A percentile compares a stretch with the other conserved stretches of the same genome.
These are phyloP conservation scores for Lachancea lanzarotensis DNA, from an alignment of 805 yeast genomes.

Conservation along the genomic window DNA sequence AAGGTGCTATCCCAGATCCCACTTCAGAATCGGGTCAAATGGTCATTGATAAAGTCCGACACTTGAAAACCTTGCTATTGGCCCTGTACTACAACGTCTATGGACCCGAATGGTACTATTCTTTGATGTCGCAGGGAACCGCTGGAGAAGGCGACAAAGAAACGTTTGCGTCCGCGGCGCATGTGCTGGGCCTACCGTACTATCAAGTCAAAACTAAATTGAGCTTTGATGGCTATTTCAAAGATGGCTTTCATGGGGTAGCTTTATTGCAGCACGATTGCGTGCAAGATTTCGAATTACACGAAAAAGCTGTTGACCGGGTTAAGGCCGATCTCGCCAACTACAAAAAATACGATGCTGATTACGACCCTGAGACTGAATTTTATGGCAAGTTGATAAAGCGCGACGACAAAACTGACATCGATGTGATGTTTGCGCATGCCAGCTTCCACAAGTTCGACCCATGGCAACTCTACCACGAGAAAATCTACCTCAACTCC, in stretches of 20 bases:
- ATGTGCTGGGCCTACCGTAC: slow-evolving; percentile 41
- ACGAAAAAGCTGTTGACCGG: background rate
- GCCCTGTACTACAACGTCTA: slow-evolving; percentile 58
- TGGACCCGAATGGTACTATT: slow-evolving; percentile 64
- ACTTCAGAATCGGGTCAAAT: slow-evolving; percentile 68
- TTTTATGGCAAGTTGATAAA: slow-evolving; percentile 12
- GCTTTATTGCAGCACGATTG: slow-evolving; percentile 42
- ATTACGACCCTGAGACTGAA: slow-evolving; percentile 12
- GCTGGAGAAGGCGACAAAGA: slow-evolving; percentile 82
- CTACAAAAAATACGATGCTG: slow-evolving; percentile 12
- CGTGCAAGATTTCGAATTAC: slow-evolving; percentile 39
- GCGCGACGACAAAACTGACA: slow-evolving; percentile 9
- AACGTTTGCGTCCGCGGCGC: slow-evolving; percentile 65
- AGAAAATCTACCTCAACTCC: slow-evolving; percentile 13
- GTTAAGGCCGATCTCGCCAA: slow-evolving; percentile 6
- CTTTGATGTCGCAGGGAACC: slow-evolving; percentile 60
- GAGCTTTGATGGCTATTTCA: slow-evolving; percentile 33
- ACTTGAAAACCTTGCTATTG: slow-evolving; percentile 50
- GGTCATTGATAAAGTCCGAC: slow-evolving; percentile 52
- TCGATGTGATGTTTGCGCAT: slow-evolving; percentile 33
- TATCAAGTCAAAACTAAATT: slow-evolving; percentile 43
- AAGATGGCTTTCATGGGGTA: slow-evolving; percentile 32
- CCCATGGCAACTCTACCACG: slow-evolving; percentile 25
- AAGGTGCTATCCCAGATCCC: slow-evolving; percentile 60
- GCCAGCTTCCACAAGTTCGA: slow-evolving; percentile 34